Conservation (phyloP, 1,284 basidiomycete genomes). For the Anthracocystis setariae region DNA sequence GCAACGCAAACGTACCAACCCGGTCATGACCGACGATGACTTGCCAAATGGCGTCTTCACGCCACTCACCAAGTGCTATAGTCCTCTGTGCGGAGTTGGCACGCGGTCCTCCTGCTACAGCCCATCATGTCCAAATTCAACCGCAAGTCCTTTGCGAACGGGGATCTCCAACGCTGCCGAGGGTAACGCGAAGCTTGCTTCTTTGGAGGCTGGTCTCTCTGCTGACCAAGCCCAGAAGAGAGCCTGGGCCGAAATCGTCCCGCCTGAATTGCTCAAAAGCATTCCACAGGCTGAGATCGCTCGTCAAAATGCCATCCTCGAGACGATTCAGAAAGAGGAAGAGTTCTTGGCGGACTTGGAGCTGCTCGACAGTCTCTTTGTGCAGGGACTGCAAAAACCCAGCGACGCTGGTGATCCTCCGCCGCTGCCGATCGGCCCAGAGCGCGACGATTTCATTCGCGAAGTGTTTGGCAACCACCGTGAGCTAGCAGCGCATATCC, state of each 20-base stretch:
- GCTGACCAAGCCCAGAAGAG: constrained; percentile 58
- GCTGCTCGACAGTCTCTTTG: constrained; percentile 74
- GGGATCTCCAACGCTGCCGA: constrained; percentile 12
- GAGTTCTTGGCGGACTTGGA: constrained; percentile 90
- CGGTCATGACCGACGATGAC: constrained; percentile 73
- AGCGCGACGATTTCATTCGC: constrained; percentile 81
- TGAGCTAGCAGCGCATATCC: constrained; percentile 83
- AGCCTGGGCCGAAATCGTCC: constrained; percentile 81
- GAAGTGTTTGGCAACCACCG: constrained; percentile 88
- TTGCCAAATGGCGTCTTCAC: constrained; percentile 96
- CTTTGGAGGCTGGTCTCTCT: constrained; percentile 11
- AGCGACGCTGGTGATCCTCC: constrained; percentile 56
- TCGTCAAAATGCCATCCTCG: constrained; percentile 89
- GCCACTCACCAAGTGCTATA: constrained; percentile 95
- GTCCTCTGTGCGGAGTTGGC: constrained; percentile 82
- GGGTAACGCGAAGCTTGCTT: constrained; percentile 8
- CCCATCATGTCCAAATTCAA: constrained; percentile 51
- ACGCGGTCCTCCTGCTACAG: constrained; percentile 46
- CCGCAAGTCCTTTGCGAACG: constrained; percentile 27
- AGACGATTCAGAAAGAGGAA: constrained; percentile 88
- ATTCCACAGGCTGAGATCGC: constrained; percentile 81
- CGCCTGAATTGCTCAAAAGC: constrained; percentile 75
- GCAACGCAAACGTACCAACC: constrained; percentile 17
- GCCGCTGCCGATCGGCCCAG: constrained; percentile 53
- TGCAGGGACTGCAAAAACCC: constrained; percentile 47